Evolutionary conservation across 495 filamentous ascomycete genomes (phyloP).

Genomic region (Corynascus novoguineensis): DNA sequence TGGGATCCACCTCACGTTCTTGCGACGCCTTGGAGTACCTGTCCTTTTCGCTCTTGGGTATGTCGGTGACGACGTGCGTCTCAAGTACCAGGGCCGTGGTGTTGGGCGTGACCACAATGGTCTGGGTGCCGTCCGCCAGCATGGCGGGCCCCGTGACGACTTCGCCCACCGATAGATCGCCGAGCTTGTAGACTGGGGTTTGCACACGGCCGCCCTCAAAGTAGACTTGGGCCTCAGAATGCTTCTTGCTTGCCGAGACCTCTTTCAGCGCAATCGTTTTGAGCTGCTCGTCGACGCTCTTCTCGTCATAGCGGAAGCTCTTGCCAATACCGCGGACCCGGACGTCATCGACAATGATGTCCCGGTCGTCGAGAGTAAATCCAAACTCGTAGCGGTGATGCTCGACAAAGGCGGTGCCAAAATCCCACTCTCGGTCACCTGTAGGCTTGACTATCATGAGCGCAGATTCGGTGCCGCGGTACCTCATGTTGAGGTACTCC

Average conservation of each 20-base stretch:
- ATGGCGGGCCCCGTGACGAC: constrained; percentile 81
- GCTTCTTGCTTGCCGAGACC: constrained; percentile 48
- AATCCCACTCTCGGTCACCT: constrained; percentile 64
- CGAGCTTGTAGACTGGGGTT: constrained; percentile 80
- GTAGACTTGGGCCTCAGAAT: constrained; percentile 56
- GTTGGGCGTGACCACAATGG: constrained; percentile 82
- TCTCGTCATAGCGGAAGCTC: constrained; percentile 71
- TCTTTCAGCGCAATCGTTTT: constrained; percentile 53
- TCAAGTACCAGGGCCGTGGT: constrained; percentile 67
- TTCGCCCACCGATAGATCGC: constrained; percentile 70
- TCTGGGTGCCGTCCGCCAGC: constrained; percentile 91
- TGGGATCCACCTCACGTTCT: constrained; percentile 65
- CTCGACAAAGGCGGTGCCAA: constrained; percentile 73
- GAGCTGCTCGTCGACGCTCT: constrained; percentile 74
- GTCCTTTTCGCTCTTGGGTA: constrained; percentile 53
- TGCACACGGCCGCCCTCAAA: constrained; percentile 70
- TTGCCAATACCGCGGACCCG: constrained; percentile 83
- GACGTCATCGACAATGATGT: constrained; percentile 91
- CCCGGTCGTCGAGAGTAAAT: constrained; percentile 80
- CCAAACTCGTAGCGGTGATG: constrained; percentile 94
- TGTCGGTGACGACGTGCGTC: constrained; percentile 68
- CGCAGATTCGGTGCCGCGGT: constrained; percentile 80
- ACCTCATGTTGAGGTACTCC: constrained; percentile 86
- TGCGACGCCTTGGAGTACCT: constrained; percentile 35
- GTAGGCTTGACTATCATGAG: constrained; percentile 75